A percentile compares a stretch with the other conserved stretches of the same genome.
phyloP scores from a whole-genome alignment of 169 alveolate genomes.

The Amoebophrya sp. region DNA sequence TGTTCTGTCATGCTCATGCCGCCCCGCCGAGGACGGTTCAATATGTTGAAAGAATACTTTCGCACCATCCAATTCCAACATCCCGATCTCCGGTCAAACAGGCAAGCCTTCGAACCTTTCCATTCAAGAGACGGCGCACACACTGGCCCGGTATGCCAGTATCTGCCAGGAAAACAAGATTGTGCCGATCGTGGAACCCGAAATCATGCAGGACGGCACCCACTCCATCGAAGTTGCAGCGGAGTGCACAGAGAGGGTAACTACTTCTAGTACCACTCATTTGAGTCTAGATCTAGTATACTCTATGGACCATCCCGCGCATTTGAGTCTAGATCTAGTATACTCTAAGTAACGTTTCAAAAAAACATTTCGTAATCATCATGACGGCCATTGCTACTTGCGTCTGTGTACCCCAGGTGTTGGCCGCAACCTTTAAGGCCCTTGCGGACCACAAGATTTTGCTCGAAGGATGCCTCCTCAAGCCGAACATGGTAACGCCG shows the following conservation, averaged over 20 bases:
- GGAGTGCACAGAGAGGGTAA: conserved; percentile 56
- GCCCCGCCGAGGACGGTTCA: background rate
- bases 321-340: conserved; percentile 8
- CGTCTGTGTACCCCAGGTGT: too few relatives aligned
- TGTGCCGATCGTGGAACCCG: conserved; percentile 99
- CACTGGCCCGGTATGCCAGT: conserved; percentile 96
- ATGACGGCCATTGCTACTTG: conserved; percentile 52
- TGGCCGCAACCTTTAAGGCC: conserved; percentile 84
- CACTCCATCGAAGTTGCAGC: conserved; percentile 90
- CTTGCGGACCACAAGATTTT: conserved; percentile 81
- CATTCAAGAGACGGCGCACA: conserved; percentile 85
- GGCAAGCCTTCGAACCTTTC: conserved; percentile 80
- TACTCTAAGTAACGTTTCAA: conserved; percentile 17
- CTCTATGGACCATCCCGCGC: conserved; percentile 13
- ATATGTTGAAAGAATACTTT: too few relatives aligned
- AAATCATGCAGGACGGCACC: conserved; percentile 89
- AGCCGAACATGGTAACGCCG: conserved; percentile 97
- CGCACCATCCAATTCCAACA: too few relatives aligned
- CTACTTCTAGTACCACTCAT: background rate
- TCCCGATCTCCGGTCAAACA: background rate
- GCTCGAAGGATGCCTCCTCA: conserved; percentile 91
- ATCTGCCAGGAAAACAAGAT: conserved; percentile 93
- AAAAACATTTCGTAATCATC: conserved; percentile 10
- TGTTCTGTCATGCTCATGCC: background rate
- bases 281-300: too few relatives aligned